These are phyloP conservation scores for Hebeloma cylindrosporum DNA, from an alignment of 768 basidiomycete species.

Conservation along the genomic window DNA sequence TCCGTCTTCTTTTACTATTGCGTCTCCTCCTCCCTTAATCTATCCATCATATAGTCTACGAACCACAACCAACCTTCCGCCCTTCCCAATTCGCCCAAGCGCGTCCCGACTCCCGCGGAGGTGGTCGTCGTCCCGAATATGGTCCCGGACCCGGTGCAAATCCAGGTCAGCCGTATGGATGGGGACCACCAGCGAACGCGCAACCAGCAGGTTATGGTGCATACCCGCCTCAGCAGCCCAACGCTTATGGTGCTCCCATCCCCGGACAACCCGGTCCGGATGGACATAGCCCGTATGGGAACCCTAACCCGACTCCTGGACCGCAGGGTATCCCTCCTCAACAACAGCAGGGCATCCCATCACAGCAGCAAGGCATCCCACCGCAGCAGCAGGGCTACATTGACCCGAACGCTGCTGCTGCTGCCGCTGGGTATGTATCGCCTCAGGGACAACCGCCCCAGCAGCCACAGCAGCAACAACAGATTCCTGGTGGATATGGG, in stretches of 20 bases:
- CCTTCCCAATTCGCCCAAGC: conserved; percentile 21
- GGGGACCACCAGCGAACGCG: too few relatives aligned
- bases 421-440: too few relatives aligned
- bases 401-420: too few relatives aligned
- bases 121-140: conserved; percentile 30
- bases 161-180: too few relatives aligned
- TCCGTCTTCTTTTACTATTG: conserved; percentile 5
- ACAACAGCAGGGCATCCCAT: background rate
- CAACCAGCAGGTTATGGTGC: conserved; percentile 5
- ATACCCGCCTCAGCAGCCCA: too few relatives aligned
- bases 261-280: too few relatives aligned
- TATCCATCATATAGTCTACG: conserved; percentile 48
- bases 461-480: conserved; percentile 22
- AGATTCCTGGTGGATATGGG: conserved; percentile 25
- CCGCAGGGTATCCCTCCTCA: conserved; percentile 5
- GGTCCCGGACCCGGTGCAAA: conserved; percentile 18
- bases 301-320: background rate
- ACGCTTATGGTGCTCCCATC: too few relatives aligned
- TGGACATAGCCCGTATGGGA: conserved; percentile 1
- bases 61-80: conserved; percentile 37
- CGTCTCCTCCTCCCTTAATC: conserved; percentile 8
- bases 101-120: conserved; percentile 26
- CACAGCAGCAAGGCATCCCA: too few relatives aligned
- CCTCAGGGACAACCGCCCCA: conserved; percentile 5
- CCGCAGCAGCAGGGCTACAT: too few relatives aligned